phyloP scores from a whole-genome alignment of 139 green algal species.

The Tetraselmis chui region DNA sequence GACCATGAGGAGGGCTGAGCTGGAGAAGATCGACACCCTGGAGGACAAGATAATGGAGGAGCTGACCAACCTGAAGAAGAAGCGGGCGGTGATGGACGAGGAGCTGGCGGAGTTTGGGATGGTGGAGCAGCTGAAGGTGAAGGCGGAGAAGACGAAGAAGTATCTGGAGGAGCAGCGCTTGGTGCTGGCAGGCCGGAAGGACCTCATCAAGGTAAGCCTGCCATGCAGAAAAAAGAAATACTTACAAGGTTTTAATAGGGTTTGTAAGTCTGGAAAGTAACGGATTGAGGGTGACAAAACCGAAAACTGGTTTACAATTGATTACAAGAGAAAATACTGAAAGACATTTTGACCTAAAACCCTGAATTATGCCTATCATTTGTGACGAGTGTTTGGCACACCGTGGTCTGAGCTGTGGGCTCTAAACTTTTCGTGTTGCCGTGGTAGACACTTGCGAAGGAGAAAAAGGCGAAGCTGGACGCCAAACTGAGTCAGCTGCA shows the following conservation, averaged over 20 bases:
- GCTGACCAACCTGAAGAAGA: conserved; percentile 13
- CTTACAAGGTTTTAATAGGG: too few relatives aligned
- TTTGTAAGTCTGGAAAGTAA: too few relatives aligned
- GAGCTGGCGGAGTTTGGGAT: conserved; percentile 11
- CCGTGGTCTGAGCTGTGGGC: too few relatives aligned
- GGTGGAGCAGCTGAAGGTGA: conserved; percentile 11
- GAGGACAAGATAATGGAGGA: conserved; percentile 34
- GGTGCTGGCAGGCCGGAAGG: conserved; percentile 13
- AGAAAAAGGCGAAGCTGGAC: conserved; percentile 19
- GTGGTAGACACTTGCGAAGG: conserved; percentile 2
- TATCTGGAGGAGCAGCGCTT: conserved; percentile 16
- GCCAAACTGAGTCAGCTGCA: conserved; percentile 21
- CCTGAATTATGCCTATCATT: too few relatives aligned
- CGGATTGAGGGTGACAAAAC: too few relatives aligned
- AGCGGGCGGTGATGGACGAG: conserved; percentile 9
- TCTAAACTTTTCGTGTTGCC: too few relatives aligned
- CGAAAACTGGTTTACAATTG: too few relatives aligned
- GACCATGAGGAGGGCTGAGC: conserved; percentile 20
- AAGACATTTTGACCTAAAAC: too few relatives aligned
- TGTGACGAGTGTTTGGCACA: too few relatives aligned
- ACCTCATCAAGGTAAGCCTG: conserved; percentile 2
- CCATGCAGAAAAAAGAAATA: too few relatives aligned
- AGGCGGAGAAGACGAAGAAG: conserved; percentile 11
- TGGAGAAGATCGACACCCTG: conserved; percentile 36
- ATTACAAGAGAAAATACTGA: too few relatives aligned